Evolutionary conservation across 2,329 filamentous ascomycete genomes (phyloP), one percentile per base, ranked within the genome.

Genomic region (Calonectria hongkongensis): DNA sequence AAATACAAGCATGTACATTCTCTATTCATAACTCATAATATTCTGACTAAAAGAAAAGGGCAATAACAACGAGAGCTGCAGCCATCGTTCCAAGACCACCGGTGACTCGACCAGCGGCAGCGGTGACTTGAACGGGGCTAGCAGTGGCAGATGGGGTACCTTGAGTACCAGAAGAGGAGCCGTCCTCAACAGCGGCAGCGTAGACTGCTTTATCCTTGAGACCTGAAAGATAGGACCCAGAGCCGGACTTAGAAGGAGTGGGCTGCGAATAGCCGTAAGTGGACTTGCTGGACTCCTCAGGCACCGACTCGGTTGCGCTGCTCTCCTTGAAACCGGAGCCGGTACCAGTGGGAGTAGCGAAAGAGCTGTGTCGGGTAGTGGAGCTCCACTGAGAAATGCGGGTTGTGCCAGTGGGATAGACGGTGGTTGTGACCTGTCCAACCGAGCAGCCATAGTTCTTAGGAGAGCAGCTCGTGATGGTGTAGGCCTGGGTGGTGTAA

Each of bases 391-490:
- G 63, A 25, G 80, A 81, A 79, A 83, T 83, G 65, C 82, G 75
- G 10, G 81, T 83, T 27, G 83, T 83, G 51, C 79, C 75, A 77
- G 74, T 75, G n/a, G 75, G 74, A 66, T 76, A 77, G 58, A 79
- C 71, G 10, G 70, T 72, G 51, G 78, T 82, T 48, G 77, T 81
- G 27, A 80, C 74, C 21, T 72, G 70, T 51, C 80, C 80, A 50
- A 79, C 69, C 13, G 79, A 77, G 78, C 81, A 83, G 75, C 79
- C 71, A 54, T 81, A 74, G 10, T 78, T 76, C 6, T 64, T 68
- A 4, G 80, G 76, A 43, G 79, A 64, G 74, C 81, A 83, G 64
- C 76, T 75, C 8, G 78, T 79, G 65, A 83, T 73, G 67, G 81
- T 82, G 73, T 78, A 81, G 25, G 75, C 77, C 68, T 76, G 78